Evolutionary conservation across 371 early-diverging fungal species (phyloP), one percentile per base, ranked within the genome.

Genomic region (Mucor mucedo): DNA sequence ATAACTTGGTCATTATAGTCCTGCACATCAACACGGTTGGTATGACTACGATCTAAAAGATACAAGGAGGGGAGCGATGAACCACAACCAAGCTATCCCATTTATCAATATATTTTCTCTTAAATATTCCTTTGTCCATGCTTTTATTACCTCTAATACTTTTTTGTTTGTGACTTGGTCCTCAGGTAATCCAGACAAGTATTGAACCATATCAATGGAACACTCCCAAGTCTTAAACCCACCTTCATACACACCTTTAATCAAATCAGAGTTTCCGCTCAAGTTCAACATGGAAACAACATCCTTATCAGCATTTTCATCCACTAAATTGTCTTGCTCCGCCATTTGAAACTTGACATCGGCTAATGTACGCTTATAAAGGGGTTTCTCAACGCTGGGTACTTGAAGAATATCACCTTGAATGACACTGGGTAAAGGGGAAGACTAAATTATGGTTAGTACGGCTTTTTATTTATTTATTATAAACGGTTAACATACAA

Each of bases 151-250:
- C 84, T 90, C 92, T 33, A 90, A 69, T n/a, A 89, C 73, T 41
- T 73, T 79, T 65, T 87, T 88, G 42, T 76, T 75, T 28, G 66
- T 74, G 39, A 86, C 72, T 41, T 72, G 62, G 0, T 71, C 65
- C 14, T 72, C 72, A 14, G 75, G 76, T 6, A 76, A 62, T 30
- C 77, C 66, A 9, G 84, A 78, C 6, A 94, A 72, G 65, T 84
- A 93, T 42, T 83, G 70, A 16, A 92, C 87, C 56, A 97, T 78
- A 75, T 97, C 97, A 44, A 92, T 54, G 3, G 93, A 85, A 69
- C 96, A 95, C 66, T 97, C 97, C 97, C 97, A 97, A 0, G 97
- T 97, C 76, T 97, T 97, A 65, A 95, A 87, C 4, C 97, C 97
- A 56, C 95, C 97, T 76, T 95, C 97, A 67, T 96, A 97, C 2